Conservation (phyloP, 2,329 filamentous ascomycete species). For the Colletotrichum viniferum region DNA sequence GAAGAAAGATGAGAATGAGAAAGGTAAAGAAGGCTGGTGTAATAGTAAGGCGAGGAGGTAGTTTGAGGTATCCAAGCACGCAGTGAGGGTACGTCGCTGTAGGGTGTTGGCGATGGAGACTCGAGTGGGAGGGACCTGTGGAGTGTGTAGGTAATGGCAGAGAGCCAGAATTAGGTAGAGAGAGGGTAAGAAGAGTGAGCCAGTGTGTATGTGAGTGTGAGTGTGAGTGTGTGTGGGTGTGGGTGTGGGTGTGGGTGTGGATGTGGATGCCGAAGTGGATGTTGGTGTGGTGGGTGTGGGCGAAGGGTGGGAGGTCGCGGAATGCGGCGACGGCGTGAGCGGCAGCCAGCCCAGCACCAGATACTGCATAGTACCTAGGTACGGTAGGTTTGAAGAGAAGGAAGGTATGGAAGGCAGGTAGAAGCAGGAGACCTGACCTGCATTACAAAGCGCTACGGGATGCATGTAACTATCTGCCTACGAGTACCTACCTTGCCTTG, state of each 20-base stretch:
- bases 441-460: not conserved
- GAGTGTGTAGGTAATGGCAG: not conserved
- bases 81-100: not conserved
- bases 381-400: not conserved
- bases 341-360: not conserved
- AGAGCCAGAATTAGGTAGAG: not conserved
- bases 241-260: not conserved
- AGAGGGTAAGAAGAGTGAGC: not conserved
- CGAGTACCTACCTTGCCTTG: not conserved
- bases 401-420: not conserved
- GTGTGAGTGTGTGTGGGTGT: not conserved
- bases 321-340: constrained; percentile 19
- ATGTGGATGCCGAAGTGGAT: not conserved
- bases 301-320: constrained; percentile 18
- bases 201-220: not conserved
- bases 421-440: not conserved
- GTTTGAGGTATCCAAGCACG: not conserved
- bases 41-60: not conserved
- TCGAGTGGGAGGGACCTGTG: not conserved
- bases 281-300: not conserved
- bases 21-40: not conserved
- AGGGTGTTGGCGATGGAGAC: constrained; percentile 6
- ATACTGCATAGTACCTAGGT: not conserved
- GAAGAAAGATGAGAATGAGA: not conserved
- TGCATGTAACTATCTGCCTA: not conserved